Base-by-base conservation (phyloP, 768 basidiomycete genomes). In the Daedaleopsis nitida region DNA sequence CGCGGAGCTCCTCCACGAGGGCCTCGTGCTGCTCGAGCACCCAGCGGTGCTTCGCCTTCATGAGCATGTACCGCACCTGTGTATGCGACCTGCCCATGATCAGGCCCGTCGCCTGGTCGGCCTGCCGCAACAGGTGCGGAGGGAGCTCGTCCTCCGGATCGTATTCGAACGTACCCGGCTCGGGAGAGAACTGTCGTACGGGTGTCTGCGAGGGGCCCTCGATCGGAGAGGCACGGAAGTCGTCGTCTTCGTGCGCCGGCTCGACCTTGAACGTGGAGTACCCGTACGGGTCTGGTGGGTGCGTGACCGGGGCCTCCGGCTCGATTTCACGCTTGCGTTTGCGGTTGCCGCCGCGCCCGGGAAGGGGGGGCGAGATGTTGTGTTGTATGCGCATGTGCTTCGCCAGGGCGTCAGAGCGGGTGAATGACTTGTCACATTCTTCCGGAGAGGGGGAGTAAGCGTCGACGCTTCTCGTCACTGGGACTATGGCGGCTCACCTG, bases 341-440 rank as follows among this genome's bases (percentile, higher is more conserved):
- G 52, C 87, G 82, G 16, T 76, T 78, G 23, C 88, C 88, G 47
- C 88, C 90, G 42, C 89, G 83, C 6, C 87, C 86, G 0, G 92
- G 88, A 1, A 85, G 80, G 0, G 91, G 89, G 0, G 89, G 87
- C 1, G 81, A 81, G 70, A 91, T 86, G 66, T 89, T 87, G 75
- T 94, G 91, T 69, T 95, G 91, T 35, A 91, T 85, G 24, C 93
- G 88, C 85, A 94, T 89, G 73, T 97, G 95, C 70, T 96, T 96
- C 21, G 88, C 88, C 19, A 96, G 85, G 10, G 95, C 94, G 75
- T 97, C 95, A 1, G 94, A 94, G 45, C 95, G 93, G 10, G 94
- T 95, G 74, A 98, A 98, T 0, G 92, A 89, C 68, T 94, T 95
- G 79, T 93, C 92, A 71, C 96, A 98, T 77, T 95, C 95, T 96